These are phyloP conservation scores for Gracilaria gracilis DNA, from an alignment of 23 red algal species.

Conservation along the genomic window DNA sequence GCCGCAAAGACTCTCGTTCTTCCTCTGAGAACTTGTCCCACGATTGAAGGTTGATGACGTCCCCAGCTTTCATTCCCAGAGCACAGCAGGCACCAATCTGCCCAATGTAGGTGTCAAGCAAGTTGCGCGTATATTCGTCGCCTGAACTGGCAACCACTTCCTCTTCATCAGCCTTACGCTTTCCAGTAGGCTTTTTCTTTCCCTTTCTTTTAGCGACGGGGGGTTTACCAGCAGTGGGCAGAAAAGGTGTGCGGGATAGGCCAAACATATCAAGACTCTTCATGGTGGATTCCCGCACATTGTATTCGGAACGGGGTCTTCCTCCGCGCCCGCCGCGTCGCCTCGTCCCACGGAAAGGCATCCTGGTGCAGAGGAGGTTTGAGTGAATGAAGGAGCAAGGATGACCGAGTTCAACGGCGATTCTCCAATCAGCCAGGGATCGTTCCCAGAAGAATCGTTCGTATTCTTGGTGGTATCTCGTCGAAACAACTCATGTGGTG, in stretches of 20 bases:
- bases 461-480: too few species aligned
- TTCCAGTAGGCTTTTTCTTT: conserved; percentile 24
- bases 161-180: conserved; percentile 48
- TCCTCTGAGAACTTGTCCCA: conserved; percentile 76
- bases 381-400: neutral
- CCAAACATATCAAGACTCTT: conserved; percentile 61
- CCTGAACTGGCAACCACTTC: conserved; percentile 69
- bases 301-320: conserved; percentile 38
- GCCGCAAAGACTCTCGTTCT: conserved; percentile 66
- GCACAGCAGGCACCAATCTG: conserved; percentile 80
- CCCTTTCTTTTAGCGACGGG: conserved; percentile 35
- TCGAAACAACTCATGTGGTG: neutral
- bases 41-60: conserved; percentile 68
- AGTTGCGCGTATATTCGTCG: conserved; percentile 81
- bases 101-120: conserved; percentile 85
- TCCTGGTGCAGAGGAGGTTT: neutral
- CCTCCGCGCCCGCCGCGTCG: conserved; percentile 27
- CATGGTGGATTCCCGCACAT: conserved; percentile 50
- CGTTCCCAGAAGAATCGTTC: too few species aligned
- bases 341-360: conserved; percentile 11
- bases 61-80: conserved; percentile 64
- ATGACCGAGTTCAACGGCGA: neutral
- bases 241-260: conserved; percentile 11
- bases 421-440: neutral
- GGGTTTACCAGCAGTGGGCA: conserved; percentile 27